Base-by-base conservation (phyloP, 495 filamentous ascomycete species). In the Friedmanniomyces simplex region DNA sequence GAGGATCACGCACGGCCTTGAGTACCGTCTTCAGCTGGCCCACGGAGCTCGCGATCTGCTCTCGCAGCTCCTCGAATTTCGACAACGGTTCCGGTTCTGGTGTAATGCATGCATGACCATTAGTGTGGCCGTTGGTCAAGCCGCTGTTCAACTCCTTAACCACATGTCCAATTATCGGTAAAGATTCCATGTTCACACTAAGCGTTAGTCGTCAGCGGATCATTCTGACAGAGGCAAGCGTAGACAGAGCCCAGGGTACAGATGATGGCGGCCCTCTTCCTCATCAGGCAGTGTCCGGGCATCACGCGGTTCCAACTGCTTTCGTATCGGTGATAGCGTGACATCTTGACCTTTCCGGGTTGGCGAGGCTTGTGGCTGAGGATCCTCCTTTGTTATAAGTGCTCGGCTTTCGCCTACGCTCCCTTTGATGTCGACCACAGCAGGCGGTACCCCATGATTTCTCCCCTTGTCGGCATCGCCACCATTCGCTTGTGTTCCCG, bases 21-120 rank as follows among this genome's bases (percentile, higher is more conserved):
- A 69, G 36, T 6, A 73, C 32, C 0, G 48, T 50, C 18, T 58
- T 59, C 12, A 66, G 14, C 34, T 63, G 41, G 42, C 60, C 64
- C 56, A 72, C 61, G 11, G 62, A 54, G 5, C 10, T 57, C 14
- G 50, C 54, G 22, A 69, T 36, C 36, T 55, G 57, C 21, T 50
- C 11, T 11, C 37, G 21, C 14, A 54, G 7, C 26, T 20, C 22
- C 14, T 58, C 50, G 43, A 55, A 47, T 5, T 50, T 39, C 1
- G 36, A 21, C 49, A 16, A 24, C 8, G 32, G 37, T 49, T 61
- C 16, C 54, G 58, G 12, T 59, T 52, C 55, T 59, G 57, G 58
- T 63, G 39, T 55, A 7, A n/a, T 11, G 5, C 37, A 51, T 50
- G 26, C 57, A 3, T 43, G 14, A 5, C 39, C 39, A 43, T 54